A percentile compares a stretch with the other conserved stretches of the same genome.
These are phyloP conservation scores for Thozetella sp. DNA, from an alignment of 495 filamentous ascomycete genomes.

Conservation along the genomic window DNA sequence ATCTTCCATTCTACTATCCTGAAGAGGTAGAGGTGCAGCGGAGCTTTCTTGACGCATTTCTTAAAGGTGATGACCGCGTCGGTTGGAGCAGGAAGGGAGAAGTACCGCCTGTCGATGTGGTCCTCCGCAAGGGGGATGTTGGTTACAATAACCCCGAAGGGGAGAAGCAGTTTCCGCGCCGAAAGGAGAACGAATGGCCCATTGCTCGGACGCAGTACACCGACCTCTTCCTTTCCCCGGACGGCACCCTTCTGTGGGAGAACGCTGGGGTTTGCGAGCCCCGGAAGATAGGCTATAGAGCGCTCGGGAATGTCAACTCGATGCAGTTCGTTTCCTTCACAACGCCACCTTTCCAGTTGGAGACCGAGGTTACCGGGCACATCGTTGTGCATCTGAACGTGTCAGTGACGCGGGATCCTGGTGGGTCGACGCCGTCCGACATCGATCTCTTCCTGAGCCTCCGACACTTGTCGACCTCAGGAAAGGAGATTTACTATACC, in stretches of 20 bases:
- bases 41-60: conserved; percentile 68
- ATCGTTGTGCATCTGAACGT: conserved; percentile 63
- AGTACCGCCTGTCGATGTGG: conserved; percentile 55
- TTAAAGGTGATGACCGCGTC: conserved; percentile 59
- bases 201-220: conserved; percentile 62
- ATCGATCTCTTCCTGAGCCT: conserved; percentile 69
- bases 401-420: conserved; percentile 46
- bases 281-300: conserved; percentile 51
- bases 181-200: conserved; percentile 63
- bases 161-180: conserved; percentile 49
- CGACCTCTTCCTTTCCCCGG: conserved; percentile 50
- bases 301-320: conserved; percentile 51
- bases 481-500: conserved; percentile 67
- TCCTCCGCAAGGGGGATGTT: conserved; percentile 61
- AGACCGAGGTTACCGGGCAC: conserved; percentile 69
- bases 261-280: conserved; percentile 9
- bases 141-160: conserved; percentile 61
- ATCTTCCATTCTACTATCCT: conserved; percentile 70
- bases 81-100: conserved; percentile 60
- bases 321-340: conserved; percentile 53
- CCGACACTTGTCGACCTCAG: conserved; percentile 53
- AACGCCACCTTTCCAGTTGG: conserved; percentile 51
- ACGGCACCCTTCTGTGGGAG: conserved; percentile 28
- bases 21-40: conserved; percentile 66
- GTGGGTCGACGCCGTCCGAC: conserved; percentile 37